Conservation (phyloP, 352 stramenopile genomes). For the Pythium angustatum region DNA sequence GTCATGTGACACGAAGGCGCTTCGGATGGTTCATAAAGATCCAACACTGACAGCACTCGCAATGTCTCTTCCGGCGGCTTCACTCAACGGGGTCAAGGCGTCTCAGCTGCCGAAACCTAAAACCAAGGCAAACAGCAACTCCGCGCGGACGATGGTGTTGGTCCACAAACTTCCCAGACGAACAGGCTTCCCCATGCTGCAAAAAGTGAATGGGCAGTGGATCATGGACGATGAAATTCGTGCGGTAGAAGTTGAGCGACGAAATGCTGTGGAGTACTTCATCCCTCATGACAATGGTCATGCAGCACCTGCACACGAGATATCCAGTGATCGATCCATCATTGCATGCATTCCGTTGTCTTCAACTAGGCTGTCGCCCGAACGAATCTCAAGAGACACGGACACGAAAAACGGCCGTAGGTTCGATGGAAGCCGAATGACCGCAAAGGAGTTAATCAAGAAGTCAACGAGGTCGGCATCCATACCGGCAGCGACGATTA, state of each 20-base stretch:
- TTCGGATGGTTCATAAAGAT: conserved; percentile 46
- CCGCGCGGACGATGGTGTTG: conserved; percentile 32
- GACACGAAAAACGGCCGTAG: conserved; percentile 2
- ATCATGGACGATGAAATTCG: conserved; percentile 55
- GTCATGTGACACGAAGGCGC: conserved; percentile 33
- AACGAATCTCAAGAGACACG: background rate
- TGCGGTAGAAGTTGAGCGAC: conserved; percentile 53
- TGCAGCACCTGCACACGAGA: background rate
- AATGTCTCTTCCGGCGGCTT: background rate
- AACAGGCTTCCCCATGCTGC: conserved; percentile 63
- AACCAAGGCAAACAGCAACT: background rate
- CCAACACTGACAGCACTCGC: conserved; percentile 32
- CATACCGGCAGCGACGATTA: conserved; percentile 40
- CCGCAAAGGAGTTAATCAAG: conserved; percentile 54
- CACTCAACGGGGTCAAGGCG: background rate
- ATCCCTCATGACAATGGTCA: background rate
- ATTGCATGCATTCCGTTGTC: background rate
- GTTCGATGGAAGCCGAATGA: conserved; percentile 72
- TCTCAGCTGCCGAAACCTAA: background rate
- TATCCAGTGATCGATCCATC: background rate
- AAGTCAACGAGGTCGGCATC: conserved; percentile 43
- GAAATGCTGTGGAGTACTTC: conserved; percentile 51
- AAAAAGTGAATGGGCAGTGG: conserved; percentile 57
- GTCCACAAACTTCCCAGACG: conserved; percentile 45
- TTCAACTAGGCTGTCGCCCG: background rate